These are phyloP conservation scores for Wickerhamiella occidentalis DNA, from an alignment of 805 yeast species.

Conservation along the genomic window DNA sequence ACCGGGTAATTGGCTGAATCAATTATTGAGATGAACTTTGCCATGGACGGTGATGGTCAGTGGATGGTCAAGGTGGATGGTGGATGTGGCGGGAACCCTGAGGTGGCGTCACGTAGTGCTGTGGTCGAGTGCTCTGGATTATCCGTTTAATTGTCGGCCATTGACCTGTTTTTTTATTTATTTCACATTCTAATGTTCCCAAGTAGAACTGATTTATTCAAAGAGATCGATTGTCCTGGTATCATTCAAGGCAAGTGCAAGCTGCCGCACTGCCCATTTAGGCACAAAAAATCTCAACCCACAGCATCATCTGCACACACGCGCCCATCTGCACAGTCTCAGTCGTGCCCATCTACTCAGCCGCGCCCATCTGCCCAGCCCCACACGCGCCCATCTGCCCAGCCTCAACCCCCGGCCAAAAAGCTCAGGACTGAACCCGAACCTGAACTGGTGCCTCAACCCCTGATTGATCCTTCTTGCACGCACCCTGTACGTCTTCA, in stretches of 20 bases:
- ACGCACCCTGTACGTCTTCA: constrained; percentile 33
- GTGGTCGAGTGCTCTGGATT: too few relatives aligned
- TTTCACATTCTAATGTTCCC: constrained; percentile 6
- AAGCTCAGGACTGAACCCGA: too few relatives aligned
- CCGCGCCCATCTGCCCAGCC: too few relatives aligned
- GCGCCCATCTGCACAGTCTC: too few relatives aligned
- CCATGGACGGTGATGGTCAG: neutral
- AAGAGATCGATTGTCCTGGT: constrained; percentile 24
- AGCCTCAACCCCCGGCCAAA: too few relatives aligned
- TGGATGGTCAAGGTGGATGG: too few relatives aligned
- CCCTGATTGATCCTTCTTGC: constrained; percentile 32
- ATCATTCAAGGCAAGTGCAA: constrained; percentile 19
- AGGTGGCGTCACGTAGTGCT: too few relatives aligned
- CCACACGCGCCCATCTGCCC: too few relatives aligned
- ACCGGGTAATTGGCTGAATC: constrained; percentile 22
- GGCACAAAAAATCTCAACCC: constrained; percentile 15
- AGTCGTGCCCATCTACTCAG: too few relatives aligned
- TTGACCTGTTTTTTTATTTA: too few relatives aligned
- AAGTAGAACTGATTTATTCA: constrained; percentile 11
- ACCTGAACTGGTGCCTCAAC: neutral
- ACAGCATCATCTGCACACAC: neutral
- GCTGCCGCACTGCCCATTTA: constrained; percentile 26
- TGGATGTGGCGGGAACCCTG: too few relatives aligned
- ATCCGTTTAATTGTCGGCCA: too few relatives aligned
- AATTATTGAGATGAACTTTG: constrained; percentile 20